Conservation (phyloP, 2,329 filamentous ascomycete genomes). For the Byssothecium circinans region DNA sequence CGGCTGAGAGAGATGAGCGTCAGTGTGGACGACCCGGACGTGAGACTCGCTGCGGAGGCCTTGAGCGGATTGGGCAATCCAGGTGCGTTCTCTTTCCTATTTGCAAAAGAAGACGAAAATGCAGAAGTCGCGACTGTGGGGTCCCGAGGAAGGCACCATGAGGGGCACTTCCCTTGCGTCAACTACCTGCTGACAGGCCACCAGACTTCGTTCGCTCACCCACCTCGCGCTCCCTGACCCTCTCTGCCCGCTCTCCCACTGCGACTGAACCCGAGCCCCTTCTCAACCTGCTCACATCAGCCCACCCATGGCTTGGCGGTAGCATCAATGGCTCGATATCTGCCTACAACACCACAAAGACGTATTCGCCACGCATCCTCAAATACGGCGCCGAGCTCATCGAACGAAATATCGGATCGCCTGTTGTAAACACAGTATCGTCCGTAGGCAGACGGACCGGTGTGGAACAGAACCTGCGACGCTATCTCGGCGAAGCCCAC, state of each 20-base stretch:
- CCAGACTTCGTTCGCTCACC: conserved; percentile 49
- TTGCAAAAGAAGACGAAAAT: too few species aligned
- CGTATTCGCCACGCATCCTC: conserved; percentile 85
- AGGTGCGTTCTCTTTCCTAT: too few species aligned
- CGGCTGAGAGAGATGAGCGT: conserved; percentile 44
- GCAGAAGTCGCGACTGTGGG: too few species aligned
- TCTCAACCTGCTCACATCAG: conserved; percentile 81
- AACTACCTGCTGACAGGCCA: conserved; percentile 14
- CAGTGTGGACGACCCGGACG: conserved; percentile 54
- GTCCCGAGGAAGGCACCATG: not conserved
- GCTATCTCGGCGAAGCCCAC: conserved; percentile 67
- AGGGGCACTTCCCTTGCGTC: conserved; percentile 2
- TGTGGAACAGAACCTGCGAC: conserved; percentile 82
- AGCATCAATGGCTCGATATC: conserved; percentile 83
- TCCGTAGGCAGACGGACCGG: conserved; percentile 82
- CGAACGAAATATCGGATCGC: conserved; percentile 79
- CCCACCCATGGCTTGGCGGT: conserved; percentile 81
- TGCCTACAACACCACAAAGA: conserved; percentile 84
- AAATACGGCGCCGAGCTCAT: conserved; percentile 86
- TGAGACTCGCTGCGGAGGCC: conserved; percentile 54
- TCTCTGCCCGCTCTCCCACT: conserved; percentile 32
- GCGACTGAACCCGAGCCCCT: conserved; percentile 70
- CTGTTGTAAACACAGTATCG: conserved; percentile 83
- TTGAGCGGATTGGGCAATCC: conserved; percentile 53
- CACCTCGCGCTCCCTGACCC: conserved; percentile 32